Conservation (phyloP, 331 rosid genomes). For the Prunus yedoensis region DNA sequence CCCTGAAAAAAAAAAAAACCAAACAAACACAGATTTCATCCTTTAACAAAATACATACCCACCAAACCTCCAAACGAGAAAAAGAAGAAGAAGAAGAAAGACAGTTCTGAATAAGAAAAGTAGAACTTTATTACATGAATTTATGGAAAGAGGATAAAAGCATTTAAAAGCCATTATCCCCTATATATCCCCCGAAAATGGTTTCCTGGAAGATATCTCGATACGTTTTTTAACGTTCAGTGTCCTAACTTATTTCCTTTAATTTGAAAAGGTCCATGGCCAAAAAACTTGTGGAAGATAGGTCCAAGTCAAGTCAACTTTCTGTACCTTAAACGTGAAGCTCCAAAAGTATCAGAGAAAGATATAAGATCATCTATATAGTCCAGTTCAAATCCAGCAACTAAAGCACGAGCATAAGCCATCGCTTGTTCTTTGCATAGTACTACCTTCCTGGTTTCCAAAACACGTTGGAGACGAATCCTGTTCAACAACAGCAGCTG, state of each 20-base stretch:
- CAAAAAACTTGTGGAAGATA: neutral
- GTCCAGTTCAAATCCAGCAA: slow-evolving; percentile 77
- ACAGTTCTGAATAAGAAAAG: neutral
- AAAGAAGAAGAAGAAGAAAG: neutral
- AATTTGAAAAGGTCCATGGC: neutral
- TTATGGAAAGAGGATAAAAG: neutral
- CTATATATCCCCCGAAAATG: neutral
- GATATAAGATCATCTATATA: slow-evolving; percentile 75
- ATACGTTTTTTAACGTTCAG: neutral
- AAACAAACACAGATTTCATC: slow-evolving; percentile 11
- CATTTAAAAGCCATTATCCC: neutral
- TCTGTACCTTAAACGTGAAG: slow-evolving; percentile 84
- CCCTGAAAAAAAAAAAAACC: slow-evolving; percentile 49
- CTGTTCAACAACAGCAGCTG: slow-evolving; percentile 50
- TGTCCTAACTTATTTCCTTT: neutral
- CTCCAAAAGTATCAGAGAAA: slow-evolving; percentile 94
- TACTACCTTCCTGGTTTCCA: slow-evolving; percentile 83
- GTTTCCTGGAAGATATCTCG: neutral
- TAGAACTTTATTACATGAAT: neutral
- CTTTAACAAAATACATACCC: slow-evolving; percentile 4
- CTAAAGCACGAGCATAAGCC: slow-evolving; percentile 99
- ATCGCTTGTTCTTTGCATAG: slow-evolving; percentile 95
- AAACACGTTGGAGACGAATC: slow-evolving; percentile 86
- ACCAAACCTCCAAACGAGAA: neutral
- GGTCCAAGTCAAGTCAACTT: slow-evolving; percentile 3